These are phyloP conservation scores for Paraphoma sp. DNA, from an alignment of 2,329 filamentous ascomycete species.

Conservation along the genomic window DNA sequence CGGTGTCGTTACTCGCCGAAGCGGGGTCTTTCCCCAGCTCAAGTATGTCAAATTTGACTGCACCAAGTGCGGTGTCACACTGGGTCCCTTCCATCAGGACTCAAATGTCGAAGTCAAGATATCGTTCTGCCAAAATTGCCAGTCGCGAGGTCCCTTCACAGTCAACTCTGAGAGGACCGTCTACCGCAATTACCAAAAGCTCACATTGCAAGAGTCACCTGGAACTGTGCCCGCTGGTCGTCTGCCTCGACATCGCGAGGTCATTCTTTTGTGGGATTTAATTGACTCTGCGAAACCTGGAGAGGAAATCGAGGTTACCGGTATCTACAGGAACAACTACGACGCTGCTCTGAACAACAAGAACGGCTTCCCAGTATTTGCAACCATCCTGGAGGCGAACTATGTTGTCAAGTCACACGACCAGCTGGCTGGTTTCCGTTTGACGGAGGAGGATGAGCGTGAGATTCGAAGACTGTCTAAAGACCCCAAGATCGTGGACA, in stretches of 20 bases:
- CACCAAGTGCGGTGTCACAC: constrained; percentile 85
- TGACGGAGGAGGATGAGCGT: constrained; percentile 94
- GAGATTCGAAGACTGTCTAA: constrained; percentile 86
- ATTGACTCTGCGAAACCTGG: constrained; percentile 97
- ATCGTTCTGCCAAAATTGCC: constrained; percentile 94
- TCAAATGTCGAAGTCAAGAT: constrained; percentile 96
- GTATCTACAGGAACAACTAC: constrained; percentile 97
- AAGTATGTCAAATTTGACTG: constrained; percentile 99
- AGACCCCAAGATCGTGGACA: constrained; percentile 91
- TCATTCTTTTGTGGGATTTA: constrained; percentile 94
- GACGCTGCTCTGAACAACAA: constrained; percentile 97
- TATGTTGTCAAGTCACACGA: constrained; percentile 97
- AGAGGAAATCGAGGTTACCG: constrained; percentile 96
- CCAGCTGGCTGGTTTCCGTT: constrained; percentile 92
- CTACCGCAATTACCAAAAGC: constrained; percentile 97
- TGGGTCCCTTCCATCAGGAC: constrained; percentile 97
- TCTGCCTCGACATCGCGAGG: constrained; percentile 89
- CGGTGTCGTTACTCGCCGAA: constrained; percentile 92
- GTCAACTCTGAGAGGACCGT: constrained; percentile 97
- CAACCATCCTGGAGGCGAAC: constrained; percentile 96
- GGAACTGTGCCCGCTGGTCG: constrained; percentile 96
- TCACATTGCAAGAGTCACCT: constrained; percentile 95
- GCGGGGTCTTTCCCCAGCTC: constrained; percentile 94
- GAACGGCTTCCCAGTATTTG: constrained; percentile 98
- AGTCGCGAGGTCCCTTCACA: constrained; percentile 92